Evolutionary conservation across 2,329 filamentous ascomycete genomes (phyloP).

Genomic region (Akanthomyces muscarius): DNA sequence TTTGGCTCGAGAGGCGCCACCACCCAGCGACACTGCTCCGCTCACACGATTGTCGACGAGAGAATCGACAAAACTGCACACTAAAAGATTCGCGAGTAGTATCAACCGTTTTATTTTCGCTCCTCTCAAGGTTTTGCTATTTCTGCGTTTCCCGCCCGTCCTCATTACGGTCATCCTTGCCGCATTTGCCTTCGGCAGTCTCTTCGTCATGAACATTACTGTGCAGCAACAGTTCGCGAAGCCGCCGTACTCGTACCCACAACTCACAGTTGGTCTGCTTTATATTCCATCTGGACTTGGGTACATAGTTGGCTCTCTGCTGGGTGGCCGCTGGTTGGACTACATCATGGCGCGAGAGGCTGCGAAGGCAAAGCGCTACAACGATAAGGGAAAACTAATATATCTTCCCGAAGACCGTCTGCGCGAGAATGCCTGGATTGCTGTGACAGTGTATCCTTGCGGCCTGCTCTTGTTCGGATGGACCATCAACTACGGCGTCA

Average conservation of each 20-base stretch:
- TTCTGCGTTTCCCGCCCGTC: constrained; percentile 71
- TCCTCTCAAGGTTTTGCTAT: constrained; percentile 65
- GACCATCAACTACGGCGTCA: constrained; percentile 61
- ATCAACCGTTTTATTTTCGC: constrained; percentile 64
- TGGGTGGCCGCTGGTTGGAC: constrained; percentile 77
- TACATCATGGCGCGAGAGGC: constrained; percentile 76
- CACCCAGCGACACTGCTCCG: not conserved
- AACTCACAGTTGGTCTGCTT: constrained; percentile 67
- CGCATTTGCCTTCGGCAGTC: constrained; percentile 67
- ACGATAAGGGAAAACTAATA: constrained; percentile 60
- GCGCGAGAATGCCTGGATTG: constrained; percentile 76
- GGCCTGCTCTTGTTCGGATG: constrained; percentile 76
- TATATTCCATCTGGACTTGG: constrained; percentile 75
- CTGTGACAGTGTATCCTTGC: constrained; percentile 64
- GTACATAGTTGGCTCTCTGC: constrained; percentile 63
- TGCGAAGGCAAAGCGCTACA: constrained; percentile 62
- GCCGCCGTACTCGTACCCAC: constrained; percentile 64
- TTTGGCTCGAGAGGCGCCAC: constrained; percentile 30
- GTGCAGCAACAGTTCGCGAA: constrained; percentile 65
- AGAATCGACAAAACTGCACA: constrained; percentile 4
- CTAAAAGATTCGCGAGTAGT: constrained; percentile 41
- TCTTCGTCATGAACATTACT: constrained; percentile 76
- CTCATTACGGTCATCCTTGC: constrained; percentile 70
- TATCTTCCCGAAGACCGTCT: constrained; percentile 77
- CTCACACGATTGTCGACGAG: constrained; percentile 2